Evolutionary conservation across 176 grass and related monocot genomes (phyloP).

Genomic region (Aegilops sharonensis): DNA sequence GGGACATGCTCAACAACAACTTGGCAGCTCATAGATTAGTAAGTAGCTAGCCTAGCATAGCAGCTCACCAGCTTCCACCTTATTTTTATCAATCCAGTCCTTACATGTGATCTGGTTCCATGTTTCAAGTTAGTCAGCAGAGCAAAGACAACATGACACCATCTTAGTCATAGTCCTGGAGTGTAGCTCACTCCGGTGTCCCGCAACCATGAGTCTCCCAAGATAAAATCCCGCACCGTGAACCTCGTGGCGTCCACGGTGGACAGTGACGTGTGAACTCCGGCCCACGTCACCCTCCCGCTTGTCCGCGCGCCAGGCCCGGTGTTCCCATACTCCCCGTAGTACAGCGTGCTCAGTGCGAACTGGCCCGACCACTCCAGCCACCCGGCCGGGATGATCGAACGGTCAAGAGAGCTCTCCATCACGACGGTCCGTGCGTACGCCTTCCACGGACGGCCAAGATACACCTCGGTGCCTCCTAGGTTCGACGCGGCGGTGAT

Average conservation of each 20-base stretch:
- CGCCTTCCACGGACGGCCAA: conserved; percentile 66
- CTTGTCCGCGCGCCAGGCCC: conserved; percentile 31
- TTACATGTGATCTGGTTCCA: not conserved
- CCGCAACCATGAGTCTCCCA: conserved; percentile 49
- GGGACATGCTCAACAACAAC: not conserved
- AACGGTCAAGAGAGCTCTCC: conserved; percentile 38
- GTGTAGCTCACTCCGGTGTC: conserved; percentile 47
- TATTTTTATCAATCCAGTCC: not conserved
- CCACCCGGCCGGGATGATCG: conserved; percentile 46
- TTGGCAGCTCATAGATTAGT: not conserved
- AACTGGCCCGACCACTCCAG: conserved; percentile 52
- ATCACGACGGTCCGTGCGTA: conserved; percentile 63
- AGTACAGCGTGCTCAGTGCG: conserved; percentile 53
- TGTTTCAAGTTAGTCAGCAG: not conserved
- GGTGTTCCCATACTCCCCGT: conserved; percentile 68
- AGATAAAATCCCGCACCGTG: conserved; percentile 57
- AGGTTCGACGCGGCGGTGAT: conserved; percentile 50
- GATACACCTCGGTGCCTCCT: conserved; percentile 43
- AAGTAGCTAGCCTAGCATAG: not conserved
- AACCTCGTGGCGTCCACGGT: conserved; percentile 45
- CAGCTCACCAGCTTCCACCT: not conserved
- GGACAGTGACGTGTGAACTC: conserved; percentile 46
- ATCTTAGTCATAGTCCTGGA: conserved; percentile 37
- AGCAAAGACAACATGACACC: not conserved
- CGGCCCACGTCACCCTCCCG: conserved; percentile 53